Base-by-base conservation (phyloP, 75 land plant genomes). In the Pinus albicaulis region DNA sequence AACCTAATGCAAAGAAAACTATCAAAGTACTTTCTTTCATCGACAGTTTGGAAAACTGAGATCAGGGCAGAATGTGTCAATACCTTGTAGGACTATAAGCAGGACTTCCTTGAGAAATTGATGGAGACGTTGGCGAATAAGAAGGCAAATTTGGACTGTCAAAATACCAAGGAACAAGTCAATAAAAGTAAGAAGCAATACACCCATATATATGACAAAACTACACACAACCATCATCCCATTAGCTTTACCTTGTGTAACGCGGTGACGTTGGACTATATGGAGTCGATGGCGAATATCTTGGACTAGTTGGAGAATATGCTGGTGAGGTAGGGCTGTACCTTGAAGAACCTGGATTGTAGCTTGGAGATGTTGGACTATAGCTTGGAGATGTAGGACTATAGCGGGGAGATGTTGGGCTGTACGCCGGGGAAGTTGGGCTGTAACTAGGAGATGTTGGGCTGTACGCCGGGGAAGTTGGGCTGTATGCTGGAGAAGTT, bases 71-170 rank as follows among this genome's bases (percentile, higher is more conserved):
- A 28, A 24, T 26, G 5, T n/a, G 3, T 58, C 17, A 13, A 79
- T 84, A 93, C 95, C 95, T 93, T 82, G 86, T 93, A 5, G 95
- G 93, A 66, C 96, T 95, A 82, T 93, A 95, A 8, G 89, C 80
- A 68, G 95, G 95, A 74, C 95, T 92, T 25, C 93, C 82, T 34
- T 93, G 93, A 57, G 89, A 86, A 80, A 92, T 89, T n/a, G 99
- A 84, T 8, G 99, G 99, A 62, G 99, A 97, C 16, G 99, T 95
- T 48, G 99, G 99, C 19, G 95, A 96, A 84, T 93, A 96, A 74
- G 99, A 85, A 38, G 91, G 96, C 59, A 96, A 93, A 44, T 96
- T 90, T n/a, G 99, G 99, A 78, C 99, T 96, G 86, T 84, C 85
- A 74, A n/a, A 71, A 34, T 63, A 44, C 2, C 56, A 76, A 7